phyloP scores from a whole-genome alignment of 2,329 filamentous ascomycete genomes.

The Scytalidium sp. region DNA sequence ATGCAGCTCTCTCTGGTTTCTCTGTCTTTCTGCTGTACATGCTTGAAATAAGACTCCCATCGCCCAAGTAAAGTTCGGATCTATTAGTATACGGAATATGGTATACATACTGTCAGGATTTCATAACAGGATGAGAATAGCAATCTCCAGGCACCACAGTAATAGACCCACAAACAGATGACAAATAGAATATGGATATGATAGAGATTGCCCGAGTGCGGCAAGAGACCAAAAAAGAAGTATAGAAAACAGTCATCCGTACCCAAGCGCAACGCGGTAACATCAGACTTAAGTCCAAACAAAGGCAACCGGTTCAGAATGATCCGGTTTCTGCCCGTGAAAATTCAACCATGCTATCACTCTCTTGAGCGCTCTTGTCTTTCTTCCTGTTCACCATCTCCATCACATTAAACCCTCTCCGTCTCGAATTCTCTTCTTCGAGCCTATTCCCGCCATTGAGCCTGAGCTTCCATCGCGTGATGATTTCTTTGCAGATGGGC shows the following conservation, averaged over 20 bases:
- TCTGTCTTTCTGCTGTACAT: too few species aligned
- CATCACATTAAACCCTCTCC: neutral
- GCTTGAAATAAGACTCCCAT: neutral
- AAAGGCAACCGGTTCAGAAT: neutral
- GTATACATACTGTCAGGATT: too few species aligned
- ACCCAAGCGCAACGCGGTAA: too few species aligned
- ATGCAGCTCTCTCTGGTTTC: neutral
- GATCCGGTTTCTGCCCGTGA: neutral
- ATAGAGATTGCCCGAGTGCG: too few species aligned
- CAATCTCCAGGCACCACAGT: too few species aligned
- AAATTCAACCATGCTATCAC: conserved; percentile 4
- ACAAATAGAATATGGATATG: too few species aligned
- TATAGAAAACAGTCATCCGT: too few species aligned
- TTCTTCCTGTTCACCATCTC: neutral
- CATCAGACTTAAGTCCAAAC: too few species aligned
- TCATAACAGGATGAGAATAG: too few species aligned
- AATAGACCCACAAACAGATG: too few species aligned
- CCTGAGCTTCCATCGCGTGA: neutral
- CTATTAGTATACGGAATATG: too few species aligned
- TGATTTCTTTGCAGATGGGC: conserved; percentile 50
- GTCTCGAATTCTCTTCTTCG: neutral
- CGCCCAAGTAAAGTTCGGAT: neutral
- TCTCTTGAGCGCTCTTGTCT: neutral
- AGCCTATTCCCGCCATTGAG: conserved; percentile 22
- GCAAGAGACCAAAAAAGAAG: too few species aligned